phyloP scores from a whole-genome alignment of 495 filamentous ascomycete species.

The Penicillium riverlandense region DNA sequence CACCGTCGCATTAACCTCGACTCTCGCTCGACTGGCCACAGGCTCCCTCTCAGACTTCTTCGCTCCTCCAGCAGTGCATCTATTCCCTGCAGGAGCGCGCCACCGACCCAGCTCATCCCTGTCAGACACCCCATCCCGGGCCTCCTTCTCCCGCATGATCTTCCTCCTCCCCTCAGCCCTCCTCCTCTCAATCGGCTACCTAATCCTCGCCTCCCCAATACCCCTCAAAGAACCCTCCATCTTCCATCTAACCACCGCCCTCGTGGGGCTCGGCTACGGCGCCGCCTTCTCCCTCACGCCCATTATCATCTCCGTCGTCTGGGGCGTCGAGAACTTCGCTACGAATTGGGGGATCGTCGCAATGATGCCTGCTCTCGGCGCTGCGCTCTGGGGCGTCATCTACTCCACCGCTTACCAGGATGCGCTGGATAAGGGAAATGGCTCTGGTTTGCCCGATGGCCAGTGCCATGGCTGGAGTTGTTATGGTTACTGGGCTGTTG shows the following conservation, averaged over 20 bases:
- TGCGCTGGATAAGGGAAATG: slow-evolving; percentile 34
- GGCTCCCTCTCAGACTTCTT: slow-evolving; percentile 83
- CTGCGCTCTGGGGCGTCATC: slow-evolving; percentile 76
- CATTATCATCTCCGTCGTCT: slow-evolving; percentile 88
- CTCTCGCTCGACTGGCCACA: slow-evolving; percentile 75
- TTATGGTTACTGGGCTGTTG: slow-evolving; percentile 84
- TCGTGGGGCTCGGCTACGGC: slow-evolving; percentile 86
- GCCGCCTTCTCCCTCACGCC: slow-evolving; percentile 83
- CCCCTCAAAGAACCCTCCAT: slow-evolving; percentile 58
- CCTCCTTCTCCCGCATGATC: slow-evolving; percentile 65
- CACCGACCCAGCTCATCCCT: slow-evolving; percentile 10
- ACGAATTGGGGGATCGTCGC: slow-evolving; percentile 97
- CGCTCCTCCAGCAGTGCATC: slow-evolving; percentile 54
- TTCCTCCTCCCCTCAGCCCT: slow-evolving; percentile 72
- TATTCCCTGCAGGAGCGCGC: slow-evolving; percentile 25
- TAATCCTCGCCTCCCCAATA: slow-evolving; percentile 64
- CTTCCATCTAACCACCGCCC: slow-evolving; percentile 73
- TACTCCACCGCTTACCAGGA: slow-evolving; percentile 78
- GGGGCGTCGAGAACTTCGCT: slow-evolving; percentile 97
- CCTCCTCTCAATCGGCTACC: slow-evolving; percentile 68
- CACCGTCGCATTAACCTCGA: slow-evolving; percentile 83
- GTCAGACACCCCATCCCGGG: slow-evolving; percentile 21
- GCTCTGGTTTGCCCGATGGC: slow-evolving; percentile 17
- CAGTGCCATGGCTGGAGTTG: slow-evolving; percentile 66
- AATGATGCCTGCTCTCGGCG: slow-evolving; percentile 79